Percentiles rank a stretch among this genome's conserved stretches.
phyloP scores from a whole-genome alignment of 2,329 filamentous ascomycete species.

The Colletotrichum zoysiae region DNA sequence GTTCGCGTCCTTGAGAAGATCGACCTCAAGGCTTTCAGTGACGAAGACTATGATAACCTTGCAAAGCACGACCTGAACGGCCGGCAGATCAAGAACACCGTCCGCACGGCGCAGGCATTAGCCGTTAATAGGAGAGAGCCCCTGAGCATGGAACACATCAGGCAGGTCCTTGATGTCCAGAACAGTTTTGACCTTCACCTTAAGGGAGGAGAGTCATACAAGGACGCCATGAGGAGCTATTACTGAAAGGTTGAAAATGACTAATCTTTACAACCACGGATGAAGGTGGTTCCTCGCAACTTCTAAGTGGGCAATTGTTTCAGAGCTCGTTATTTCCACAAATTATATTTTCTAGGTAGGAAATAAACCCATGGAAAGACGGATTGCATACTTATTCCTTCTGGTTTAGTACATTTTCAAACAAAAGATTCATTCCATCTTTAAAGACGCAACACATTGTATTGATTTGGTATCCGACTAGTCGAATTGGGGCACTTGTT shows the following conservation, averaged over 20 bases:
- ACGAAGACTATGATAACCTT: slow-evolving; percentile 75
- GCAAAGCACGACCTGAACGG: slow-evolving; percentile 74
- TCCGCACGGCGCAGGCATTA: slow-evolving; percentile 84
- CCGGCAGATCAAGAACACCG: slow-evolving; percentile 87
- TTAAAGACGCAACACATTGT: no score
- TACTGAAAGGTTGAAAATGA: slow-evolving; percentile 46
- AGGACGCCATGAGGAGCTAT: slow-evolving; percentile 88
- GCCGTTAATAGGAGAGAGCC: slow-evolving; percentile 80
- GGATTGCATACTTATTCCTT: background rate
- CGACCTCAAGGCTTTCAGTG: slow-evolving; percentile 69
- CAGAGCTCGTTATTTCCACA: background rate
- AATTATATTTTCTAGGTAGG: background rate
- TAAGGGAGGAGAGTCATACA: slow-evolving; percentile 82
- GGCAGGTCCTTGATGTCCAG: slow-evolving; percentile 84
- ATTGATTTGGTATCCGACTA: no score
- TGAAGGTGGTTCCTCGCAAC: background rate
- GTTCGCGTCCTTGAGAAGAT: slow-evolving; percentile 75
- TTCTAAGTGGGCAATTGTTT: background rate
- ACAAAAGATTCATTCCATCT: no score
- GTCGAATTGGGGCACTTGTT: no score
- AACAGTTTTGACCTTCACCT: slow-evolving; percentile 87
- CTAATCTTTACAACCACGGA: accelerated
- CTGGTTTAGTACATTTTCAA: no score
- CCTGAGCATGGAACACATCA: slow-evolving; percentile 83
- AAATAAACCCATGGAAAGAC: no score